phyloP scores from a whole-genome alignment of 2,329 filamentous ascomycete genomes.

The Penicillium palitans region DNA sequence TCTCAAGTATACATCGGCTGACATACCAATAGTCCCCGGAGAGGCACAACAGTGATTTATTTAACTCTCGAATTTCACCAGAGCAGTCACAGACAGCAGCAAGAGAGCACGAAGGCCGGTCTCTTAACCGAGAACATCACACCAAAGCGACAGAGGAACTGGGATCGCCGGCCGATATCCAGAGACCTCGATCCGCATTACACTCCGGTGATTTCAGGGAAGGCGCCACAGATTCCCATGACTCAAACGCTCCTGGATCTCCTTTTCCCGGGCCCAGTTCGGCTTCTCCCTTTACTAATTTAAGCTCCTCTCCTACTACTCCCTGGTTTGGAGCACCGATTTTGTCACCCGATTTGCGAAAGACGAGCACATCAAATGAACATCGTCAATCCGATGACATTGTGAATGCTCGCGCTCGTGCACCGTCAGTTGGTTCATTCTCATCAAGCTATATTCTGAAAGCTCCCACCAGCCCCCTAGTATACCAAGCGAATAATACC shows the following conservation, averaged over 20 bases:
- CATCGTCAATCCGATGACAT: constrained; percentile 17
- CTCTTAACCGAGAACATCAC: constrained; percentile 27
- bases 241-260: constrained; percentile 26
- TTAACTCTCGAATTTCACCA: constrained; percentile 29
- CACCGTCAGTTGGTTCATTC: constrained; percentile 68
- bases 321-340: constrained; percentile 53
- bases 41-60: constrained; percentile 4
- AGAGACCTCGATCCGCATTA: constrained; percentile 74
- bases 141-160: constrained; percentile 46
- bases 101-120: constrained; percentile 17
- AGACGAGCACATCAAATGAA: not conserved
- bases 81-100: constrained; percentile 22
- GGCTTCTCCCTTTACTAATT: constrained; percentile 17
- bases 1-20: constrained; percentile 3
- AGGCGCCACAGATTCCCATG: constrained; percentile 31
- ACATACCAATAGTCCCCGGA: constrained; percentile 15
- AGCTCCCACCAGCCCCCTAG: constrained; percentile 86
- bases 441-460: constrained; percentile 81
- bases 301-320: constrained; percentile 55
- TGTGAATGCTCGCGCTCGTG: constrained; percentile 41
- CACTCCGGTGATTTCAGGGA: constrained; percentile 64
- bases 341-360: constrained; percentile 20
- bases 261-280: constrained; percentile 21
- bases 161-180: constrained; percentile 64
- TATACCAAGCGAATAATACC: constrained; percentile 82